Evolutionary conservation across 2,329 filamentous ascomycete species (phyloP), one percentile per base, ranked within the genome.

Genomic region (Cladosporium sp.): DNA sequence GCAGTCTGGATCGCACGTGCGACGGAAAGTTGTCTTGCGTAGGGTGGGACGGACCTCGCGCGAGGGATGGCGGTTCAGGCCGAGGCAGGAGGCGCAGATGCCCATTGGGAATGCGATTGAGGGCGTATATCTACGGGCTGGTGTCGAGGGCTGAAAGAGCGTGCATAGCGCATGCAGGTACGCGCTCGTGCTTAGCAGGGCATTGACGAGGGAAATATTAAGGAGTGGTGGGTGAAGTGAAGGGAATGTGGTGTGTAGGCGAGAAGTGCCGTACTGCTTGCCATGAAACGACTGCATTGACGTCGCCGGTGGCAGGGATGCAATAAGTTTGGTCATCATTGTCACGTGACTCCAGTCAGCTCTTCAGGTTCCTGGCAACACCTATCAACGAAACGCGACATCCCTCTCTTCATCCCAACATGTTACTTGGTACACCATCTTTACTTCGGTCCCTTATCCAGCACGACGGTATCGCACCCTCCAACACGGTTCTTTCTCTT

Each of bases 61-160:
- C 64, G 80, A 80, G 70, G 78, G 71, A 71, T 77, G 76, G 69
- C 80, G 78, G 66, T 77, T 76, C 56, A 77, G 75, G 70, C 80
- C 80, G 61, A 83, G 79, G 72, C 81, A 83, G 62, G 81, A 83
- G 62, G 78, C 75, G 75, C 81, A 83, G 72, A 81, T 76, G 68
- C 81, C 81, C 81, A 83, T 83, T 74, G 77, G 71, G 71, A 69
- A 70, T 71, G 67, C 46, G 29, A n/a, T 49, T 62, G 58, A 18
- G 58, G 40, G 33, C 23, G 16, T 40, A 31, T 59, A 37, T 44
- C 56, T 59, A 59, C 56, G 31, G 56, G 56, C 56, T 59, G 56
- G 56, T 59, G 37, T 59, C 12, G 28, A 46, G 16, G 56, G 40
- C 16, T 28, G 35, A 28, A 61, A 23, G 46, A 33, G 58, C 40